Percentiles rank a stretch among this genome's conserved stretches.
These are phyloP conservation scores for Didymella lethalis DNA, from an alignment of 2,329 filamentous ascomycete species.

Conservation along the genomic window DNA sequence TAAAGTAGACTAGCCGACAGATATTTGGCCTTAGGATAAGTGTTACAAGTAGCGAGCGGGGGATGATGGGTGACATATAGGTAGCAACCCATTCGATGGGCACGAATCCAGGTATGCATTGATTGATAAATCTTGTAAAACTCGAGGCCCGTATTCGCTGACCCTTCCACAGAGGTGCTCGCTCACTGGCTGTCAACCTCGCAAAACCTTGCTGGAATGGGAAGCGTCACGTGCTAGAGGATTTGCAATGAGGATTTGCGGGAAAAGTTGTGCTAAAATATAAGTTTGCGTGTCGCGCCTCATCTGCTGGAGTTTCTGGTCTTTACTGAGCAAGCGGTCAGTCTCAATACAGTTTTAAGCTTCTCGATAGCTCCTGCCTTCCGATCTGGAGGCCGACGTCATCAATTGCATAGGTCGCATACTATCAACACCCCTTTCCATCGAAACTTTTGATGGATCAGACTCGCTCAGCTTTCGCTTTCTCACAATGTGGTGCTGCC, in stretches of 20 bases:
- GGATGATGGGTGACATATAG: background rate
- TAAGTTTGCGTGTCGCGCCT: slow-evolving; percentile 9
- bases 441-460: background rate
- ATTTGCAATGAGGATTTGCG: slow-evolving; percentile 6
- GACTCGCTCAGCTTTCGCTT: background rate
- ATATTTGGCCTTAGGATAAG: background rate
- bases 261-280: slow-evolving; percentile 7
- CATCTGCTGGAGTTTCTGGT: too few relatives aligned
- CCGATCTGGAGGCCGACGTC: background rate
- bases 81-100: background rate
- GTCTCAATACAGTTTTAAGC: background rate
- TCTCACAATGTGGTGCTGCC: background rate
- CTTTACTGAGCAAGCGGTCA: background rate
- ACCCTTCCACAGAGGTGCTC: slow-evolving; percentile 7
- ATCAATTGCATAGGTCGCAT: background rate
- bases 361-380: slow-evolving; percentile 1
- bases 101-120: background rate
- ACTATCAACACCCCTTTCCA: background rate
- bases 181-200: slow-evolving; percentile 12
- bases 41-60: background rate
- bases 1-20: background rate
- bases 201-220: slow-evolving; percentile 21
- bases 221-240: slow-evolving; percentile 13
- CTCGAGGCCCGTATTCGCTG: slow-evolving; percentile 6
- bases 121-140: background rate